Conservation (phyloP, 352 stramenopile species). For the Phytophthora kernoviae region DNA sequence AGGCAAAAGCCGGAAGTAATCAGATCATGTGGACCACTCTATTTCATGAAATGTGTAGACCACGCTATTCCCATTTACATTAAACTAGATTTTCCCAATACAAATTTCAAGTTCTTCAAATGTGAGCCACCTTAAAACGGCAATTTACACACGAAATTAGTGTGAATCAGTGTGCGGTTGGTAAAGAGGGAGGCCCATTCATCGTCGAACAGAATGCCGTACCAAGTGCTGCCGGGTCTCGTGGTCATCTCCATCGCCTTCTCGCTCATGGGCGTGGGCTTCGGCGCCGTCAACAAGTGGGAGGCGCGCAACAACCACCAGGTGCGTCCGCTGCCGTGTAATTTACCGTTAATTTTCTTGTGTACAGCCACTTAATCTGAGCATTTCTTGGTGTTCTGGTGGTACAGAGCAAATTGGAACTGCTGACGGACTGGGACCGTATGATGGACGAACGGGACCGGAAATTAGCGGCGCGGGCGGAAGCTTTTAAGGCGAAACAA, state of each 20-base stretch:
- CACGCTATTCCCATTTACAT: too few relatives aligned
- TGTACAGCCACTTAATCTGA: slow-evolving; percentile 8
- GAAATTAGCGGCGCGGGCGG: slow-evolving; percentile 54
- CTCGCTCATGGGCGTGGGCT: slow-evolving; percentile 79
- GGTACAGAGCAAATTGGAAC: slow-evolving; percentile 71
- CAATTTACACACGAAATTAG: too few relatives aligned
- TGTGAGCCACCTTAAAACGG: too few relatives aligned
- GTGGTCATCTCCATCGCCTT: slow-evolving; percentile 78
- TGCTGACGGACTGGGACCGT: slow-evolving; percentile 81
- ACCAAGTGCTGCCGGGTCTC: slow-evolving; percentile 84
- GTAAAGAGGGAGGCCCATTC: not conserved
- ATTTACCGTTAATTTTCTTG: not conserved
- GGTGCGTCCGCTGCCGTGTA: slow-evolving; percentile 34
- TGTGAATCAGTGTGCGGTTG: too few relatives aligned
- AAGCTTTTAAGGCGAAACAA: slow-evolving; percentile 38
- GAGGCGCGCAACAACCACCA: slow-evolving; percentile 71
- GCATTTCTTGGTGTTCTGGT: not conserved
- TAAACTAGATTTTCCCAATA: too few relatives aligned
- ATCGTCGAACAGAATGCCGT: slow-evolving; percentile 69
- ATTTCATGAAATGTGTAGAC: too few relatives aligned
- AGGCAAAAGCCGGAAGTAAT: slow-evolving; percentile 34
- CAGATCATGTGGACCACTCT: too few relatives aligned
- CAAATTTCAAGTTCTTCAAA: too few relatives aligned
- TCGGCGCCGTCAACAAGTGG: slow-evolving; percentile 78
- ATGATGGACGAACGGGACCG: slow-evolving; percentile 85